Evolutionary conservation across 2,329 filamentous ascomycete genomes (phyloP).

Genomic region (Aspergillus sp.): DNA sequence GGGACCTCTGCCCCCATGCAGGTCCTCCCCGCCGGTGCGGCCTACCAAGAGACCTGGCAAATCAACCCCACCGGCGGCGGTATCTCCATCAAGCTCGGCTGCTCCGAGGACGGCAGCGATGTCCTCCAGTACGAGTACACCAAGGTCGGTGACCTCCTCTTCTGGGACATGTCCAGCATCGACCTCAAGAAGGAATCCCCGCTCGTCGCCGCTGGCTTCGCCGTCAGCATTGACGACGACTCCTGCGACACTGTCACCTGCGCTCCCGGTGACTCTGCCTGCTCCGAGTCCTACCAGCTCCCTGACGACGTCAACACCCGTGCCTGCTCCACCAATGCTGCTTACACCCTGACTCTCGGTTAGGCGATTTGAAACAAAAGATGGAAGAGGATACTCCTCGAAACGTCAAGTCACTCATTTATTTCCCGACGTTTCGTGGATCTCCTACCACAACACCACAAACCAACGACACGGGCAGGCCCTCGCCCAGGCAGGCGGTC

Average conservation of each 20-base stretch:
- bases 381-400: not conserved
- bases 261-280: slow-evolving; percentile 24
- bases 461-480: not conserved
- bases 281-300: slow-evolving; percentile 28
- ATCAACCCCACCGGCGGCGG: slow-evolving; percentile 32
- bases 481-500: slow-evolving; percentile 10
- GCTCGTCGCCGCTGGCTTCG: slow-evolving; percentile 26
- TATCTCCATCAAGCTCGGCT: slow-evolving; percentile 34
- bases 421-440: not conserved
- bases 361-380: slow-evolving; percentile 3
- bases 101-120: slow-evolving; percentile 14
- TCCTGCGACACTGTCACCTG: slow-evolving; percentile 26
- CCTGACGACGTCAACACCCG: slow-evolving; percentile 29
- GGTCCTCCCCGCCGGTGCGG: slow-evolving; percentile 17
- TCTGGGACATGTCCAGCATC: slow-evolving; percentile 34
- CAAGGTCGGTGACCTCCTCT: slow-evolving; percentile 22
- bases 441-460: not conserved
- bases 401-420: slow-evolving; percentile 3
- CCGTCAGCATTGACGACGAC: slow-evolving; percentile 23
- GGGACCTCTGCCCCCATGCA: slow-evolving; percentile 19
- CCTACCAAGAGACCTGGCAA: slow-evolving; percentile 28
- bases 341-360: slow-evolving; percentile 41
- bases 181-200: slow-evolving; percentile 22
- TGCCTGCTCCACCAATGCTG: slow-evolving; percentile 21
- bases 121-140: slow-evolving; percentile 38